phyloP scores from a whole-genome alignment of 2,329 filamentous ascomycete species.

The Clarireedia paspali region DNA sequence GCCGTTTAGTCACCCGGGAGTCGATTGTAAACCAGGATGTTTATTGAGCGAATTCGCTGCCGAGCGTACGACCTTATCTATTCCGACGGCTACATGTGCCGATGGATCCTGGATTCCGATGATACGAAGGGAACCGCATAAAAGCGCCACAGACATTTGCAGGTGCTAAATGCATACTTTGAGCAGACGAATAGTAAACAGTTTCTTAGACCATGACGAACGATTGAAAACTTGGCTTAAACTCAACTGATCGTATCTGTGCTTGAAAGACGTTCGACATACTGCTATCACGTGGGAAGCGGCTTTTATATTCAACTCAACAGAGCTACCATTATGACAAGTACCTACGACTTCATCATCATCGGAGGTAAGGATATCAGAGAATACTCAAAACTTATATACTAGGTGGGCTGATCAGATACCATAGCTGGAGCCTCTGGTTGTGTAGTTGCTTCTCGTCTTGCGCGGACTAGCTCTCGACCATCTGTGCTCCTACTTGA shows the following conservation, averaged over 20 bases:
- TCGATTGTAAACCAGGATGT: too few relatives aligned
- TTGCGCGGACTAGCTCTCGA: conserved; percentile 38
- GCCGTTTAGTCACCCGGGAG: too few relatives aligned
- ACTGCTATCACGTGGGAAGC: too few relatives aligned
- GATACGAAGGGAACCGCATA: background rate
- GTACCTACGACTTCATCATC: background rate
- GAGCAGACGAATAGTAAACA: background rate
- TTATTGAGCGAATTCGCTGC: too few relatives aligned
- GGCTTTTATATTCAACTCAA: too few relatives aligned
- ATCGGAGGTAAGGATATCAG: background rate
- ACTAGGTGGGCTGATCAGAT: background rate
- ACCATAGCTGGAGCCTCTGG: conserved; percentile 39
- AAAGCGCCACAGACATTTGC: background rate
- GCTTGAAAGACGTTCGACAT: too few relatives aligned
- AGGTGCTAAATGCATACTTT: background rate
- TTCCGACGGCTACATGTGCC: background rate
- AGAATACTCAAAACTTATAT: background rate
- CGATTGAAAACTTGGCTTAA: background rate
- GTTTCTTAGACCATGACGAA: background rate
- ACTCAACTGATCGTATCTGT: too few relatives aligned
- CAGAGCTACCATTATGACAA: background rate
- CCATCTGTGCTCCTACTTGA: conserved; percentile 52
- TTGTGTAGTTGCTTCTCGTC: conserved; percentile 42
- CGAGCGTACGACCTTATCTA: too few relatives aligned
- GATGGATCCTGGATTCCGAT: background rate